Conservation (phyloP, 2,329 filamentous ascomycete genomes). For the Claviceps africana region DNA sequence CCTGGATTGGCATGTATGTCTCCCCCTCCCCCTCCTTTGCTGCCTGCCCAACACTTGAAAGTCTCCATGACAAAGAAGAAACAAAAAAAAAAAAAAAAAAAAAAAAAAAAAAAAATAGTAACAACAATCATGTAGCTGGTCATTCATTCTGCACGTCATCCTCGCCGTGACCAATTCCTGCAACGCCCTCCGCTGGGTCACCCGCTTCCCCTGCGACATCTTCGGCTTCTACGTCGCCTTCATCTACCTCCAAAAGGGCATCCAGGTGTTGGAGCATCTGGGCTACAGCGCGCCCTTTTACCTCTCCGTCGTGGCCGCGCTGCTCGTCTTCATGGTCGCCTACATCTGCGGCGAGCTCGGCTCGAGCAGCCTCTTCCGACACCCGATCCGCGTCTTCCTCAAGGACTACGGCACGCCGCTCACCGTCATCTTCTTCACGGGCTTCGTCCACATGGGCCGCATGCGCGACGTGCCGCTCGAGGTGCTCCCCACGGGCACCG, state of each 20-base stretch:
- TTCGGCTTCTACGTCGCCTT: constrained; percentile 90
- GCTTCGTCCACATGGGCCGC: constrained; percentile 74
- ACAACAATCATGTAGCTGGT: constrained; percentile 44
- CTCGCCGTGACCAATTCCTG: constrained; percentile 75
- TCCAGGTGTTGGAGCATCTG: constrained; percentile 69
- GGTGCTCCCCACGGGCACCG: constrained; percentile 58
- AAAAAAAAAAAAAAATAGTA: neutral
- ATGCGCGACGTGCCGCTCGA: constrained; percentile 60
- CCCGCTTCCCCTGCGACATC: constrained; percentile 82
- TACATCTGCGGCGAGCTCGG: constrained; percentile 64
- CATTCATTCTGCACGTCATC: constrained; percentile 70
- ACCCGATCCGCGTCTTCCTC: constrained; percentile 65
- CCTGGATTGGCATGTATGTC: constrained; percentile 66
- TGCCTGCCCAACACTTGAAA: neutral
- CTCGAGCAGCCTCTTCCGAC: constrained; percentile 55
- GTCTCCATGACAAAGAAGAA: too few relatives aligned
- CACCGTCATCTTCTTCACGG: constrained; percentile 76
- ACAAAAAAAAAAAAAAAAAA: neutral
- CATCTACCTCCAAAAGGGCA: constrained; percentile 83
- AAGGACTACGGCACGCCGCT: constrained; percentile 82
- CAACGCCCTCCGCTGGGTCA: constrained; percentile 80
- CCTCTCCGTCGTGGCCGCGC: constrained; percentile 59
- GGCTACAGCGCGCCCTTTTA: constrained; percentile 57
- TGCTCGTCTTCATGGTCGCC: constrained; percentile 65
- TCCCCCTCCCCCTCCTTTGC: neutral